Evolutionary conservation across 495 filamentous ascomycete species (phyloP), one percentile per base, ranked within the genome.

Genomic region (Lasiosphaeria hispida): DNA sequence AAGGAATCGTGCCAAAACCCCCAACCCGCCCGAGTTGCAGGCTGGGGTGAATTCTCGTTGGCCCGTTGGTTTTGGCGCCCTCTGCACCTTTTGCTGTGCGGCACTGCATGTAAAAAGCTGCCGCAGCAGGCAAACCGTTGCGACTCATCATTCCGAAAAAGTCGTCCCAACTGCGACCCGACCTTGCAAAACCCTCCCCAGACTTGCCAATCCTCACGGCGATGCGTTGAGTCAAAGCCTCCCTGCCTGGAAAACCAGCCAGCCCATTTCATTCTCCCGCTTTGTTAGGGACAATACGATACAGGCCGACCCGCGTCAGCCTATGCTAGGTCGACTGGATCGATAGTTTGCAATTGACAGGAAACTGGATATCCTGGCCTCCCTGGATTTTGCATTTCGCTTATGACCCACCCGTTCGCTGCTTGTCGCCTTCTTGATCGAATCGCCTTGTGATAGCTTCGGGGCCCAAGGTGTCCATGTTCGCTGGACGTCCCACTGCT

Each of bases 61-160:
- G 15, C 35, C 47, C 19, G 53, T 55, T 55, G 53, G 53, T 10
- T 30, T 55, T 38, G 13, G 53, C 23, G 15, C 36, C 35, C 43
- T 47, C 53, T 38, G 10, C 18, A 8, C n/a, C 15, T 15, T 53
- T 44, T 34, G 23, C 10, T 42, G 52, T 54, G 53, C 53, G 41
- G 53, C 33, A 35, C 53, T 35, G 39, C 51, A 41, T 30, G 23
- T 23, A 54, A 19, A 54, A 45, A 44, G 38, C 13, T 55, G 53
- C 53, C 41, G 53, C 53, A 55, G 41, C 42, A 44, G 30, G 53
- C 53, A 14, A 42, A 14, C 51, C 38, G 51, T 45, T 55, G 42
- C 41, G 41, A 55, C 53, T 55, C 53, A 55, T 55, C 53, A 30
- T 52, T 43, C 37, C 51, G 10, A n/a, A 23, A 38, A 38, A 52